A percentile compares a stretch with the other conserved stretches of the same genome.
Conservation (phyloP, 2,329 filamentous ascomycete species). For the Alternaria angustiovoidea region DNA sequence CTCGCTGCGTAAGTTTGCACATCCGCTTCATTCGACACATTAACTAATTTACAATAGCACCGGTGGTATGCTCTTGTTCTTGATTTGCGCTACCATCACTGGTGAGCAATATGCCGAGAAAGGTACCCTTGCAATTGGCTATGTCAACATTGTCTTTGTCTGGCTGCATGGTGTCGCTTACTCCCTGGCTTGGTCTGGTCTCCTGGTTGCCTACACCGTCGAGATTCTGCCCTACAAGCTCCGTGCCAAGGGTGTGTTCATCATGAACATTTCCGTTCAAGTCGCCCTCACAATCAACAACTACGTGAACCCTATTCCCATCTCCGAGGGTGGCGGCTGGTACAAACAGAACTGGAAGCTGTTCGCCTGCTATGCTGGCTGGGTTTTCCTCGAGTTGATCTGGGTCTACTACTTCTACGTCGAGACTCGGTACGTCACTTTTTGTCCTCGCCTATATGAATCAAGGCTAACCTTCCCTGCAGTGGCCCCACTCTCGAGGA, state of each 20-base stretch:
- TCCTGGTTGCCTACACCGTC: slow-evolving; percentile 60
- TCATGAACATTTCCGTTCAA: slow-evolving; percentile 70
- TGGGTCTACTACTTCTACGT: slow-evolving; percentile 71
- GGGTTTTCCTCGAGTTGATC: slow-evolving; percentile 64
- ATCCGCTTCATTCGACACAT: not conserved
- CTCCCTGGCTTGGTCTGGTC: slow-evolving; percentile 52
- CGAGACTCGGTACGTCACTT: slow-evolving; percentile 59
- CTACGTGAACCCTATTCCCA: slow-evolving; percentile 63
- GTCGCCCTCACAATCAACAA: slow-evolving; percentile 63
- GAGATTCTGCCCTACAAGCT: slow-evolving; percentile 58
- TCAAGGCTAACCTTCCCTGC: slow-evolving; percentile 37
- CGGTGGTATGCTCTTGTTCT: not conserved
- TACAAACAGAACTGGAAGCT: slow-evolving; percentile 68
- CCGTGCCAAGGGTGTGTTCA: slow-evolving; percentile 54
- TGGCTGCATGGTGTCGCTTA: slow-evolving; percentile 60
- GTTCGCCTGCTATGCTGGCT: slow-evolving; percentile 69
- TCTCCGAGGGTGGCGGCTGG: slow-evolving; percentile 58
- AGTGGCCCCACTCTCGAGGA: slow-evolving; percentile 73
- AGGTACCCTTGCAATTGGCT: slow-evolving; percentile 40
- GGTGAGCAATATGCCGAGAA: slow-evolving; percentile 59
- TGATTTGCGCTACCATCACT: not conserved
- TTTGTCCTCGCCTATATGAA: slow-evolving; percentile 3
- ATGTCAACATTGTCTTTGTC: slow-evolving; percentile 57
- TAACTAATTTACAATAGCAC: not conserved
- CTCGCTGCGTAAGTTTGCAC: slow-evolving; percentile 36